Evolutionary conservation across 805 yeast species (phyloP).

Genomic region (Zygotorulaspora sp.): DNA sequence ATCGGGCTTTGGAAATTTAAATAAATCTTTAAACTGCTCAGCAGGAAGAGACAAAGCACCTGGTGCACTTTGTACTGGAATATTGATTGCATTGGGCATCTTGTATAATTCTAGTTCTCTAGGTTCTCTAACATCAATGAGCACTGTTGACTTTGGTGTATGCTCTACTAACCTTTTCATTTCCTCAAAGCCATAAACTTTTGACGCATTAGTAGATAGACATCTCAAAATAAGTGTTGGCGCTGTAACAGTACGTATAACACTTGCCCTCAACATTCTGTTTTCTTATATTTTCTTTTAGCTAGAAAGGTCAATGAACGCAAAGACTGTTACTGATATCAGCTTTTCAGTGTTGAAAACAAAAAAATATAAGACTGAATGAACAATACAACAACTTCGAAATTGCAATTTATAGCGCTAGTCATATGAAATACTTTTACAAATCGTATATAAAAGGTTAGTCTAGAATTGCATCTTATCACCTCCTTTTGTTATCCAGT

Average conservation of each 20-base stretch:
- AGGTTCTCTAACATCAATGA: slow-evolving; percentile 93
- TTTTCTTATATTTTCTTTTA: neutral
- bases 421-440: no score
- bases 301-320: no score
- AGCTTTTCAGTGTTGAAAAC: no score
- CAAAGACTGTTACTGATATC: no score
- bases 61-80: slow-evolving; percentile 87
- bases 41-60: slow-evolving; percentile 79
- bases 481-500: slow-evolving; percentile 52
- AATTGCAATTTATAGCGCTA: no score
- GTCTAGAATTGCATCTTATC: slow-evolving; percentile 20
- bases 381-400: no score
- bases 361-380: no score
- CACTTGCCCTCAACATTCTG: neutral
- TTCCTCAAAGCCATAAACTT: slow-evolving; percentile 46
- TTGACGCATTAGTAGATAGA: slow-evolving; percentile 36
- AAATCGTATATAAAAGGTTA: no score
- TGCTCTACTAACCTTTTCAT: slow-evolving; percentile 44
- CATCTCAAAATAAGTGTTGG: slow-evolving; percentile 13
- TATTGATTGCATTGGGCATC: slow-evolving; percentile 79
- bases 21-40: slow-evolving; percentile 75
- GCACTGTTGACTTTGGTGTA: slow-evolving; percentile 47
- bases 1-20: slow-evolving; percentile 78
- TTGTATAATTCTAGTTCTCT: slow-evolving; percentile 65
- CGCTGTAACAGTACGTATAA: slow-evolving; percentile 1